Percentiles rank a stretch among this genome's conserved stretches.
These are phyloP conservation scores for Vicia sativa DNA, from an alignment of 306 rosid species.

Conservation along the genomic window DNA sequence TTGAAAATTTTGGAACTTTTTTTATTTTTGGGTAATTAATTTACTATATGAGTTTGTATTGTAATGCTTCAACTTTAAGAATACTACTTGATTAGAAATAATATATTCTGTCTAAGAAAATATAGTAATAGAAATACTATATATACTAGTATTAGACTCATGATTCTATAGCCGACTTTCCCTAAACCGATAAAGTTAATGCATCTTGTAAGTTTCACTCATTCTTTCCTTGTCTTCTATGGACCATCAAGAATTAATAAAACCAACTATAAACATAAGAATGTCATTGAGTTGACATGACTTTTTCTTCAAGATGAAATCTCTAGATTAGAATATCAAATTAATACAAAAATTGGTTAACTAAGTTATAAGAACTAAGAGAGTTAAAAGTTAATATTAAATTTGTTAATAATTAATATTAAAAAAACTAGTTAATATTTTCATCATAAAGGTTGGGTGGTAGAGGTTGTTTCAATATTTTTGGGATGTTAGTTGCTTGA, in stretches of 20 bases:
- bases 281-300: background rate
- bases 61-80: constrained; percentile 25
- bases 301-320: background rate
- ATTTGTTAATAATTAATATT: no score
- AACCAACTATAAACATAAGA: background rate
- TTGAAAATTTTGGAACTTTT: constrained; percentile 7
- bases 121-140: no score
- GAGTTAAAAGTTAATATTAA: no score
- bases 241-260: background rate
- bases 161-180: constrained; percentile 38
- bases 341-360: background rate
- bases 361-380: no score
- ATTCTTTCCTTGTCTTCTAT: constrained; percentile 35
- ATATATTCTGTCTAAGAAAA: background rate
- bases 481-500: no score
- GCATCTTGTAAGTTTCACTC: constrained; percentile 34
- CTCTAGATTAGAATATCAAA: background rate
- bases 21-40: constrained; percentile 15
- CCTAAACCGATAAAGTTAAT: constrained; percentile 33
- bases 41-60: constrained; percentile 29
- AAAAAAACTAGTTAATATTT: no score
- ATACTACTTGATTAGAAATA: background rate
- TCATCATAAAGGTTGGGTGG: no score
- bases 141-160: background rate
- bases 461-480: no score